These are phyloP conservation scores for Teunomyces cretensis DNA, from an alignment of 805 yeast genomes.

Conservation along the genomic window DNA sequence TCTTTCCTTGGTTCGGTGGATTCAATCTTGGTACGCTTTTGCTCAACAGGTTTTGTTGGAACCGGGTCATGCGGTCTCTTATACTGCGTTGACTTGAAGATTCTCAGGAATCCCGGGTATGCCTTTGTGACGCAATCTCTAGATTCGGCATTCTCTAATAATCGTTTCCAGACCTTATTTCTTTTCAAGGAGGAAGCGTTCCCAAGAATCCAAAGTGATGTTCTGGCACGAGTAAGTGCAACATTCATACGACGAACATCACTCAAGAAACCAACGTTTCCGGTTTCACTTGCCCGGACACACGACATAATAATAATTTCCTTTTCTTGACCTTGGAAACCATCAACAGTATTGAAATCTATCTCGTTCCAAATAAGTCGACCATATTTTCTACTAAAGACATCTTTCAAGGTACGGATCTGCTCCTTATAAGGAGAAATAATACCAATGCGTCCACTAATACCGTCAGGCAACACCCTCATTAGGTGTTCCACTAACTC, in stretches of 20 bases:
- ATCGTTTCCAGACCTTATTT: conserved; percentile 70
- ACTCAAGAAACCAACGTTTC: conserved; percentile 79
- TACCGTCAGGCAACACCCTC: conserved; percentile 48
- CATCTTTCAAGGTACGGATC: conserved; percentile 53
- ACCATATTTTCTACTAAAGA: conserved; percentile 65
- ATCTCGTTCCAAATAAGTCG: conserved; percentile 58
- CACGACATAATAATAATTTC: conserved; percentile 92
- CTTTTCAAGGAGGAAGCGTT: conserved; percentile 61
- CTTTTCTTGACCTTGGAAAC: conserved; percentile 95
- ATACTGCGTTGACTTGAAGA: background rate
- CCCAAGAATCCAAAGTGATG: conserved; percentile 92
- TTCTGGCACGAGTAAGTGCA: conserved; percentile 89
- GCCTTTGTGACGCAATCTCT: conserved; percentile 41
- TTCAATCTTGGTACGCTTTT: background rate
- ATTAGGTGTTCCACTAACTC: conserved; percentile 60
- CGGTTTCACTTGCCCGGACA: conserved; percentile 78
- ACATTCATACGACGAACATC: conserved; percentile 97
- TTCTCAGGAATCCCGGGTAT: conserved; percentile 34
- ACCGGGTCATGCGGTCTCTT: background rate
- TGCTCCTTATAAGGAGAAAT: conserved; percentile 96
- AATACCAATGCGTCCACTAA: conserved; percentile 77
- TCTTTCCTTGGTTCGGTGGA: background rate
- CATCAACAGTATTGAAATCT: conserved; percentile 94
- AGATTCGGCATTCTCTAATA: conserved; percentile 62
- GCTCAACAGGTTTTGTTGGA: background rate